A percentile compares a stretch with the other conserved stretches of the same genome.
Conservation (phyloP, 768 basidiomycete species). For the Kwoniella pini region DNA sequence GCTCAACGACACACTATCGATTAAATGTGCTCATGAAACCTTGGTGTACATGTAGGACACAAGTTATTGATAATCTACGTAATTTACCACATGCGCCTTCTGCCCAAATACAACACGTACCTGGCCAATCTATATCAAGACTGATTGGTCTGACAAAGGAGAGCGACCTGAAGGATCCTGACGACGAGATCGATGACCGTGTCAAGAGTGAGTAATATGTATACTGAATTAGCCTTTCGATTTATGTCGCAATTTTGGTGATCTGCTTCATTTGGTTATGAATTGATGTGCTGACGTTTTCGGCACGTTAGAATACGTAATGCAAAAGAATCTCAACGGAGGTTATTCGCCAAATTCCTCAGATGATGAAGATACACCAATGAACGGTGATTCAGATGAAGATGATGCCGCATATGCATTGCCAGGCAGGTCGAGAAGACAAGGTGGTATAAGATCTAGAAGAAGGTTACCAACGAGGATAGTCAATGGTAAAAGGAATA, state of each 20-base stretch:
- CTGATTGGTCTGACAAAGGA: slow-evolving; percentile 58
- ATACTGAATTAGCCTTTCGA: too few relatives aligned
- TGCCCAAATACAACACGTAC: slow-evolving; percentile 80
- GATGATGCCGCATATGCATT: slow-evolving; percentile 20
- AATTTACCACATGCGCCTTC: slow-evolving; percentile 75
- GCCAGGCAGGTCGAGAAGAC: slow-evolving; percentile 15
- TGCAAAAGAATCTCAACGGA: slow-evolving; percentile 8
- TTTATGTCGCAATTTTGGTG: slow-evolving; percentile 1
- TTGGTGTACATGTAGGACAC: slow-evolving; percentile 57
- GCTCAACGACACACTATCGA: slow-evolving; percentile 43
- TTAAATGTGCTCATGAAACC: slow-evolving; percentile 49
- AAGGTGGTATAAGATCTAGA: slow-evolving; percentile 4
- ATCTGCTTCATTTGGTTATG: background rate
- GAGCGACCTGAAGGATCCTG: slow-evolving; percentile 40
- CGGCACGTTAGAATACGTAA: slow-evolving; percentile 17
- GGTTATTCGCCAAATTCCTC: slow-evolving; percentile 16
- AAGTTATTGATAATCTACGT: slow-evolving; percentile 62
- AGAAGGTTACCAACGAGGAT: background rate
- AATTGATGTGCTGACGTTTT: background rate
- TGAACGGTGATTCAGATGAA: slow-evolving; percentile 23
- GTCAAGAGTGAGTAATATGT: slow-evolving; percentile 55
- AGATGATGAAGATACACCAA: slow-evolving; percentile 24
- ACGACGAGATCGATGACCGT: slow-evolving; percentile 56
- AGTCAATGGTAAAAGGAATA: slow-evolving; percentile 3
- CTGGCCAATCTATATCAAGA: slow-evolving; percentile 59